Evolutionary conservation across 345 rosid species (phyloP).

Genomic region (Euclidium syriacum): DNA sequence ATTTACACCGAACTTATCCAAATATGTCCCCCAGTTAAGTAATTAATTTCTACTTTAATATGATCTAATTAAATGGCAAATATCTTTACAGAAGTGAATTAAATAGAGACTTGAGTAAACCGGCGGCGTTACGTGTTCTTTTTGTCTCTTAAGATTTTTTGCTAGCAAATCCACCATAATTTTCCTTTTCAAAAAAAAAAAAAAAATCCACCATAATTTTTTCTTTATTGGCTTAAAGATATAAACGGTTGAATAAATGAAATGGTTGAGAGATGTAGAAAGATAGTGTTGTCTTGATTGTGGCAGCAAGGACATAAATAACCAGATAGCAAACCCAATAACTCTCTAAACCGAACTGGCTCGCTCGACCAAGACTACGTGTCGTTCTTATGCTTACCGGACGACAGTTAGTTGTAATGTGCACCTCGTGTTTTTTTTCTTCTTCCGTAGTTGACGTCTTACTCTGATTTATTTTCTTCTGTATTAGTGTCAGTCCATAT

Average conservation of each 20-base stretch:
- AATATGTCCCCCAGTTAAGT: constrained; percentile 16
- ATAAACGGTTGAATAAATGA: neutral
- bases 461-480: neutral
- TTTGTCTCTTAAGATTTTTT: no score
- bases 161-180: no score
- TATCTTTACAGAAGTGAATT: neutral
- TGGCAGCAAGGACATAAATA: constrained; percentile 16
- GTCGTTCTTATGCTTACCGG: constrained; percentile 26
- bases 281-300: constrained; percentile 26
- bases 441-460: neutral
- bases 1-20: constrained; percentile 31
- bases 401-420: constrained; percentile 30
- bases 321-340: constrained; percentile 13
- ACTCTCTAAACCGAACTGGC: neutral
- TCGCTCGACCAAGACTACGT: constrained; percentile 26
- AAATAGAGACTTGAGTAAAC: neutral
- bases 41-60: neutral
- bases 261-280: constrained; percentile 34
- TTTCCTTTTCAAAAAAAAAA: no score
- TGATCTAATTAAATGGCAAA: neutral
- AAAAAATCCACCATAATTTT: neutral
- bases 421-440: constrained; percentile 11
- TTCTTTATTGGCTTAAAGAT: no score
- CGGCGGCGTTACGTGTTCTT: no score
- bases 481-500: constrained; percentile 15